Percentiles rank a stretch among this genome's conserved stretches.
These are phyloP conservation scores for Metschnikowia corniflorae DNA, from an alignment of 805 yeast genomes.

Conservation along the genomic window DNA sequence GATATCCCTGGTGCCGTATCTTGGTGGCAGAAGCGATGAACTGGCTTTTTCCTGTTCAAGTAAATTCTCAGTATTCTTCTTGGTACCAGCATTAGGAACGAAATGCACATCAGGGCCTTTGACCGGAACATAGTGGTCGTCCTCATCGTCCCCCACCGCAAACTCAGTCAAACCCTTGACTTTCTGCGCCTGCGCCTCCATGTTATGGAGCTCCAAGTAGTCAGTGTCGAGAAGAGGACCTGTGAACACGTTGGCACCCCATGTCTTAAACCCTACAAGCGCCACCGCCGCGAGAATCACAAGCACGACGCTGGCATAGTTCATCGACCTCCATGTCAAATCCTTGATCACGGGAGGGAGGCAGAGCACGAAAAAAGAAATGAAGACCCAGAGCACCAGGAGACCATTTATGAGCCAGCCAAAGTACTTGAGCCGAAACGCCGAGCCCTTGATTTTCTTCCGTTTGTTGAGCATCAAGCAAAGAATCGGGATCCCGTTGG, in stretches of 20 bases:
- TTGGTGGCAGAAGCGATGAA: no score
- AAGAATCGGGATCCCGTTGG: constrained; percentile 72
- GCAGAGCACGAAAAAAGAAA: constrained; percentile 61
- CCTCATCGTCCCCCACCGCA: constrained; percentile 12
- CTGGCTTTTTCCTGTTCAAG: no score
- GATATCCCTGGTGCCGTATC: no score
- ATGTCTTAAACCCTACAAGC: constrained; percentile 47
- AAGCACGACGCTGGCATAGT: constrained; percentile 66
- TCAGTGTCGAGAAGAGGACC: constrained; percentile 57
- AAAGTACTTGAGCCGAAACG: constrained; percentile 56
- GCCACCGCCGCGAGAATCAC: constrained; percentile 45
- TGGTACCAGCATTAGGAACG: no score
- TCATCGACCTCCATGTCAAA: constrained; percentile 44
- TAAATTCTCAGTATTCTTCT: no score
- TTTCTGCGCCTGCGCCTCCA: constrained; percentile 21
- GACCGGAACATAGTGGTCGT: no score
- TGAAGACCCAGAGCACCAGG: constrained; percentile 56
- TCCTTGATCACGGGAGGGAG: constrained; percentile 59
- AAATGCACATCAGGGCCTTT: no score
- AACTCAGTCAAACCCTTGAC: constrained; percentile 7
- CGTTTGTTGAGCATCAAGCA: constrained; percentile 59
- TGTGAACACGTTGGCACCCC: constrained; percentile 62
- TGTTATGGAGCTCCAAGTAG: constrained; percentile 35
- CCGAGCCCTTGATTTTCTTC: constrained; percentile 60
- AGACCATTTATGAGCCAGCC: constrained; percentile 63